phyloP scores from a whole-genome alignment of 2,329 filamentous ascomycete species.

The Amylocarpus encephaloides region DNA sequence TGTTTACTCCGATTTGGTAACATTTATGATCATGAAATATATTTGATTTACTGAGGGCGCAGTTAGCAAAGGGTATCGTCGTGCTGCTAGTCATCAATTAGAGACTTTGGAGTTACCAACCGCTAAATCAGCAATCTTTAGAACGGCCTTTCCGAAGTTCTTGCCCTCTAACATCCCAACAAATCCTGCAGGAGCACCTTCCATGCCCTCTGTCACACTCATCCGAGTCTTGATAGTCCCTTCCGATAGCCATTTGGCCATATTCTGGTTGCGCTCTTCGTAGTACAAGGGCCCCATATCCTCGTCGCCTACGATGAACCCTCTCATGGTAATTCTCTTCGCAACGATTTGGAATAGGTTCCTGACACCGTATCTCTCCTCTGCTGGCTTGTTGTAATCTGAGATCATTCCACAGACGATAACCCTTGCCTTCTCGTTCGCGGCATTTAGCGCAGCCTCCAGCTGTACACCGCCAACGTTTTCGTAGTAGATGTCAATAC shows the following conservation, averaged over 20 bases:
- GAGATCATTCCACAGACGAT: constrained; percentile 59
- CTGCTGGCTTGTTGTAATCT: constrained; percentile 53
- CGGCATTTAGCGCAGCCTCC: constrained; percentile 56
- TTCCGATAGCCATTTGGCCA: constrained; percentile 62
- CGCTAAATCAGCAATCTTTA: constrained; percentile 46
- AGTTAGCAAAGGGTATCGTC: too few species aligned
- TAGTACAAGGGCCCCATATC: constrained; percentile 55
- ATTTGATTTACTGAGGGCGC: too few species aligned
- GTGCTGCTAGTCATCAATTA: too few species aligned
- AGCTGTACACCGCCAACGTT: constrained; percentile 73
- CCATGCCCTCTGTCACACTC: constrained; percentile 58
- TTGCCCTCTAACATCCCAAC: constrained; percentile 61
- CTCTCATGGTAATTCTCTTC: constrained; percentile 58
- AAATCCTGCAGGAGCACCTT: constrained; percentile 58
- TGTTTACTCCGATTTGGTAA: too few species aligned
- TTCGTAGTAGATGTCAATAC: constrained; percentile 76
- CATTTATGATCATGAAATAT: too few species aligned
- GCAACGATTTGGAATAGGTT: constrained; percentile 54
- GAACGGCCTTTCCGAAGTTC: constrained; percentile 68
- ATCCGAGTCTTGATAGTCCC: constrained; percentile 57
- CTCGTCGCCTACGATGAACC: constrained; percentile 59
- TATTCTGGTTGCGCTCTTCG: constrained; percentile 57
- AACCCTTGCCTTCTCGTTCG: constrained; percentile 61
- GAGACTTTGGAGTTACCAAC: constrained; percentile 3
- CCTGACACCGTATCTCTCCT: constrained; percentile 53